Conservation (phyloP, 257 asterid species). For the Solanum pimpinellifolium region DNA sequence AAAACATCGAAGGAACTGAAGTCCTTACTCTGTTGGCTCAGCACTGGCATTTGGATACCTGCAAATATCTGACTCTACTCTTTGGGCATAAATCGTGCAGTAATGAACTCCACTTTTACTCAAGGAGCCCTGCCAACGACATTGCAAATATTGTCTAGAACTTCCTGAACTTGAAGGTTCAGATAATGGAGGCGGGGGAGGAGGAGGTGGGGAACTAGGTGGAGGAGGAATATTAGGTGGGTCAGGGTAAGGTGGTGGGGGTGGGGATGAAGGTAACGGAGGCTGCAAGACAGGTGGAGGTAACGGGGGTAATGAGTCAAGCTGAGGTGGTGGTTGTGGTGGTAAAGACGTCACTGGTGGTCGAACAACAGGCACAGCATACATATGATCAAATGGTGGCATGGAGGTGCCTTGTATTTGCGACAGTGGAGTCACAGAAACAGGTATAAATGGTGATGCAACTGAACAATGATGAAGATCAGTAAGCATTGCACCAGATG, state of each 20-base stretch:
- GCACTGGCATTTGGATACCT: conserved; percentile 49
- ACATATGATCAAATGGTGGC: conserved; percentile 57
- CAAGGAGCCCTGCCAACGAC: conserved; percentile 79
- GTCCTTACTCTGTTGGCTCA: conserved; percentile 80
- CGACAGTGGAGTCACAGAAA: conserved; percentile 67
- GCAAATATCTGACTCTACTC: conserved; percentile 78
- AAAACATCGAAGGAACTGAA: conserved; percentile 10
- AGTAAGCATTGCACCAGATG: conserved; percentile 32
- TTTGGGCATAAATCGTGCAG: conserved; percentile 65
- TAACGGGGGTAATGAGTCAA: conserved; percentile 7
- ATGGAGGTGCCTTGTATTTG: conserved; percentile 49
- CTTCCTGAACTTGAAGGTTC: conserved; percentile 28
- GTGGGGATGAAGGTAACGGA: conserved; percentile 34
- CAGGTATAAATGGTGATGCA: conserved; percentile 66
- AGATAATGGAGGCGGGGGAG: conserved; percentile 46
- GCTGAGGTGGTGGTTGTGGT: conserved; percentile 7
- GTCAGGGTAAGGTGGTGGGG: conserved; percentile 46
- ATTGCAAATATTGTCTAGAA: conserved; percentile 14
- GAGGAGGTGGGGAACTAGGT: conserved; percentile 47
- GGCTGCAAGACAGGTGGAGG: conserved; percentile 36
- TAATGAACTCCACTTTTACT: conserved; percentile 83
- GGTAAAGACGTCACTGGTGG: conserved; percentile 44
- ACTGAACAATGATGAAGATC: conserved; percentile 38
- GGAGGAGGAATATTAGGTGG: conserved; percentile 64
- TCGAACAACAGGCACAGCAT: conserved; percentile 42